phyloP scores from a whole-genome alignment of 192 early-diverging fungal species.

The Phycomyces nitens region DNA sequence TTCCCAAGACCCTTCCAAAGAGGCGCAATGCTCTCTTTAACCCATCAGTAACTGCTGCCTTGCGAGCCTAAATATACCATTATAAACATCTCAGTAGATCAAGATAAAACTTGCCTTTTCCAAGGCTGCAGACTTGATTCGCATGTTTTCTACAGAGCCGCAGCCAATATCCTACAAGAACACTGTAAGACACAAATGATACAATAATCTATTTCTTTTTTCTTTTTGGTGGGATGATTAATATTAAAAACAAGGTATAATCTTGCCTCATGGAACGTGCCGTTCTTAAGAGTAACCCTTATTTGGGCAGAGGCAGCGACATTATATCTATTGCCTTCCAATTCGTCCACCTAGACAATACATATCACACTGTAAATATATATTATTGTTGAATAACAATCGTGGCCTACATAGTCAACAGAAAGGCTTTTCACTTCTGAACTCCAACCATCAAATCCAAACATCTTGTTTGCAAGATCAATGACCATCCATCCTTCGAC shows the following conservation, averaged over 20 bases:
- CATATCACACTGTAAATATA: neutral
- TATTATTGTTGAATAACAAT: too few species aligned
- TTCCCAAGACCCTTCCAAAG: slow-evolving; percentile 59
- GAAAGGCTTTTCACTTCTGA: slow-evolving; percentile 64
- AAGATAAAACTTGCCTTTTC: slow-evolving; percentile 63
- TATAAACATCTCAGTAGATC: neutral
- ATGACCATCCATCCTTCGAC: slow-evolving; percentile 78
- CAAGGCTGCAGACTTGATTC: slow-evolving; percentile 73
- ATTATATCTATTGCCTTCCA: slow-evolving; percentile 50
- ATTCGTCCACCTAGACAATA: slow-evolving; percentile 33
- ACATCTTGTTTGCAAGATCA: slow-evolving; percentile 86
- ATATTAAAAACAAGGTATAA: neutral
- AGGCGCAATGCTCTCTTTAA: slow-evolving; percentile 80
- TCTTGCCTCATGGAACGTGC: slow-evolving; percentile 79
- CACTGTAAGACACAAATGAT: neutral
- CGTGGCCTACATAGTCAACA: slow-evolving; percentile 72
- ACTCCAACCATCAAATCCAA: slow-evolving; percentile 95
- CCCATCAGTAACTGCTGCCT: slow-evolving; percentile 88
- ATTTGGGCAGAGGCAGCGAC: slow-evolving; percentile 75
- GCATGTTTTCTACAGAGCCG: slow-evolving; percentile 73
- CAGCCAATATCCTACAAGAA: slow-evolving; percentile 76
- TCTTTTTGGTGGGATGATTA: neutral
- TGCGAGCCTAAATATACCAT: slow-evolving; percentile 54
- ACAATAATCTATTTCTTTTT: neutral
- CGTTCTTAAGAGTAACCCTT: slow-evolving; percentile 83